Percentiles rank a stretch among this genome's conserved stretches.
These are phyloP conservation scores for Backusella macrospora DNA, from an alignment of 192 early-diverging fungal species.

Conservation along the genomic window DNA sequence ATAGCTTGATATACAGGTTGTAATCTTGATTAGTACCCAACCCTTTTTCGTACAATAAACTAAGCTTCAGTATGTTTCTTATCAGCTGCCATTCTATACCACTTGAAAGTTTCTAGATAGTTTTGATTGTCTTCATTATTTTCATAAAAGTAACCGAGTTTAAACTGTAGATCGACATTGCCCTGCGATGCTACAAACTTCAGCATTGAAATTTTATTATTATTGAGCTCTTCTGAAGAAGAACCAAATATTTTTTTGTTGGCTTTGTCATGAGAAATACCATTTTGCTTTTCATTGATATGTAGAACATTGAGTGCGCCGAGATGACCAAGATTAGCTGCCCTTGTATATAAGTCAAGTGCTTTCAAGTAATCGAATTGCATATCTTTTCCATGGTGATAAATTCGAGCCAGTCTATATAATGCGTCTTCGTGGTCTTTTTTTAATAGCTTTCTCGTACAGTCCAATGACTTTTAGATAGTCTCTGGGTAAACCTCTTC, in stretches of 20 bases:
- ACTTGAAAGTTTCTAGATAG: background rate
- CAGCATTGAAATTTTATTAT: background rate
- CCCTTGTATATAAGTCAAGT: background rate
- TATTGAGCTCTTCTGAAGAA: background rate
- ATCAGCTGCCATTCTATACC: background rate
- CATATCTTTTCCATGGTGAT: background rate
- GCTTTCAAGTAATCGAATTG: background rate
- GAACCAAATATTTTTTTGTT: fast-evolving
- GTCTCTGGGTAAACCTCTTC: background rate
- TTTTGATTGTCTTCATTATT: background rate
- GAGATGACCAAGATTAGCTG: background rate
- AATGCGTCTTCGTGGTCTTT: background rate
- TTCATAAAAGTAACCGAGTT: background rate
- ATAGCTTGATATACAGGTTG: background rate
- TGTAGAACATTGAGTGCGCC: background rate
- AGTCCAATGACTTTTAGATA: background rate
- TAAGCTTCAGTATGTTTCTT: background rate
- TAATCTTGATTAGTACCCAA: background rate
- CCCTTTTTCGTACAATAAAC: background rate
- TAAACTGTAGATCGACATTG: background rate
- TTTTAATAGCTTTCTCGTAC: background rate
- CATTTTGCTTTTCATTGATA: background rate
- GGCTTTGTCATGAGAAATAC: fast-evolving
- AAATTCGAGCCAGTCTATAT: background rate
- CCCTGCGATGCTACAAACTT: background rate